Base-by-base conservation (phyloP, 768 basidiomycete genomes). In the Lyophyllum semitale region DNA sequence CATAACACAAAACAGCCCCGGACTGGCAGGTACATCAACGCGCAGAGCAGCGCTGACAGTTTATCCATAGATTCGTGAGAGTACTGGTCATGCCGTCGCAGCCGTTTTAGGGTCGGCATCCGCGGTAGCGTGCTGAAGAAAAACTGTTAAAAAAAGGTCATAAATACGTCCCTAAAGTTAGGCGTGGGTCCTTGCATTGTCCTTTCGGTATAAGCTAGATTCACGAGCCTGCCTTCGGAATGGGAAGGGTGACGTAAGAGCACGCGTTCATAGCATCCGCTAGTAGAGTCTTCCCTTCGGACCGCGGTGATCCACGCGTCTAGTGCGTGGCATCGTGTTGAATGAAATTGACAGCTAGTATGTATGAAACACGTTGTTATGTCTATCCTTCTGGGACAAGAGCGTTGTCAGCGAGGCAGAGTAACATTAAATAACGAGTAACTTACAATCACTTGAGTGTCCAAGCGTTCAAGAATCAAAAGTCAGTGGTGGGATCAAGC, bases 231-330 rank as follows among this genome's bases (percentile, higher is more conserved):
- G 46, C 32, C 47, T 50, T 60, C 53, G 47, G 37, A 52, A 52
- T 32, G 44, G 48, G 57, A 60, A 58, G 56, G 26, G 51, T 45
- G 43, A 48, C 22, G 33, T 45, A 23, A 46, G 41, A 32, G 46
- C 46, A 53, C 45, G 30, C 48, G 37, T 48, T 26, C 44, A 37
- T 53, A 33, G 46, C 50, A 53, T 41, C 53, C 35, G 27, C 49
- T 17, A n/a, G 27, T 17, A n/a, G 27, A 52, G 33, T 18, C 57
- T 51, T 62, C 57, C 40, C 57, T 55, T 61, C 57, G 51, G 53
- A 58, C 61, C 63, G 63, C 59, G 55, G 63, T 60, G 57, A 62
- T 60, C 57, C 58, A 62, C 53, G 63, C 54, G 46, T 25, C 29
- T 27, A 53, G 38, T 27, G 63, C 46, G 50, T 57, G 53, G 45